Evolutionary conservation across 441 rosid species (phyloP), one percentile per base, ranked within the genome.

Genomic region (Erysimum pusillum): DNA sequence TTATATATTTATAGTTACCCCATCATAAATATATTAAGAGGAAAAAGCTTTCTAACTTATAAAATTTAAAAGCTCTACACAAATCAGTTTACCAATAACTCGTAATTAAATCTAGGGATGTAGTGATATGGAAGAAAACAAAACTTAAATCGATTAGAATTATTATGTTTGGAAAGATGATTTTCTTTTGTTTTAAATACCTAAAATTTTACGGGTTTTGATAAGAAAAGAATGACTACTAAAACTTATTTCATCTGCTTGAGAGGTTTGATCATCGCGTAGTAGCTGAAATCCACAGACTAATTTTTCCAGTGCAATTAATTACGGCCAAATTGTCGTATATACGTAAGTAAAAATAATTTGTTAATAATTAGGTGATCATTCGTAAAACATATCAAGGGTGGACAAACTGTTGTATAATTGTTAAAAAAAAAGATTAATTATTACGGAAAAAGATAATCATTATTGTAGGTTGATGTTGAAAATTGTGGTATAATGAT

Each of bases 401-500:
- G 20, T 67, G 22, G 22, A 4, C 5, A 56, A 44, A 20, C 7
- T 65, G 9, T 48, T 45, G 7, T 25, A n/a, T n/a, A 34, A 49
- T 28, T 41, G 38, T 60, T 67, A 53, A n/a, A 22, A 6, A 22
- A 6, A 39, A 42, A 68, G 63, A 36, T 42, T 39, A 75, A 48
- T 48, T 58, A 22, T 67, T 34, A 45, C 10, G 65, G 39, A 5
- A 5, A 18, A 56, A 20, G 32, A 58, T n/a, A 49, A 48, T 57
- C 44, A 38, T 31, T 14, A 28, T 9, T 31, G 17, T 17, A 3
- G 28, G 38, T 60, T 60, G 56, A 59, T 67, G 63, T 61, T 39
- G 31, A 68, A 68, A 41, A 69, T 59, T 68, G 12, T 59, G 63
- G 69, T 51, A 41, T 31, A 68, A 60, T 76, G 49, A 61, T 69